Evolutionary conservation across 73 alveolate species (phyloP), one percentile per base, ranked within the genome.

Genomic region (Stentor roeselii): DNA sequence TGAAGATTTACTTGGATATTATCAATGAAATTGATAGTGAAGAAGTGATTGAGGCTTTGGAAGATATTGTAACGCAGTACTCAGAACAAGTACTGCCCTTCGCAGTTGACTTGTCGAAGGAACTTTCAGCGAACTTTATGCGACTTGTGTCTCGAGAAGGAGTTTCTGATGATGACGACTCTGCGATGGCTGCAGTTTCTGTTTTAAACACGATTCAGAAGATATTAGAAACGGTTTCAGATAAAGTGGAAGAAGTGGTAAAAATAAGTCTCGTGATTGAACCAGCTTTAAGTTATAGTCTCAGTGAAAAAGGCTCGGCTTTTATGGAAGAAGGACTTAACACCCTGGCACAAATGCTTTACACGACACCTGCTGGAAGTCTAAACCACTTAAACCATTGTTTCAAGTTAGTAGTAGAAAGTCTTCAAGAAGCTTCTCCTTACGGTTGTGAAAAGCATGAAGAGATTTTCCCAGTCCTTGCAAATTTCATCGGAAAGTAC

Each of bases 21-120:
- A 91, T 91, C 88, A 75, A 83, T 31, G 96, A 91, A 76, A 91
- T 91, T 42, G 96, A 91, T 60, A 42, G 86, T 39, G 96, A 91
- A 83, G 96, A 91, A 31, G 74, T 91, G 21, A 89, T 91, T 38
- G 82, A 87, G 21, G 92, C 96, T 31, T 86, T 91, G 2, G 96
- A 91, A 75, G 92, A 91, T 59, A 87, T 91, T 6, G 96, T 91
- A 0, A 36, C 75, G 21, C 84, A 59, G 59, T 91, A 59, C 82
- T 74, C 76, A 59, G 92, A 87, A 11, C 89, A 91, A 50, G 86
- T 91, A 6, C 82, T 74, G 0, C 96, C 96, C 21, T 91, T 35
- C 59, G 96, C 96, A 39, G 40, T 88, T 0, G 90, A 87, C 36
- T 82, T 91, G 0, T 42, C 85, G 41, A 88, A 78, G 60, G 60